Evolutionary conservation across 2,329 filamentous ascomycete species (phyloP).

Genomic region (Boeremia lycopersici): DNA sequence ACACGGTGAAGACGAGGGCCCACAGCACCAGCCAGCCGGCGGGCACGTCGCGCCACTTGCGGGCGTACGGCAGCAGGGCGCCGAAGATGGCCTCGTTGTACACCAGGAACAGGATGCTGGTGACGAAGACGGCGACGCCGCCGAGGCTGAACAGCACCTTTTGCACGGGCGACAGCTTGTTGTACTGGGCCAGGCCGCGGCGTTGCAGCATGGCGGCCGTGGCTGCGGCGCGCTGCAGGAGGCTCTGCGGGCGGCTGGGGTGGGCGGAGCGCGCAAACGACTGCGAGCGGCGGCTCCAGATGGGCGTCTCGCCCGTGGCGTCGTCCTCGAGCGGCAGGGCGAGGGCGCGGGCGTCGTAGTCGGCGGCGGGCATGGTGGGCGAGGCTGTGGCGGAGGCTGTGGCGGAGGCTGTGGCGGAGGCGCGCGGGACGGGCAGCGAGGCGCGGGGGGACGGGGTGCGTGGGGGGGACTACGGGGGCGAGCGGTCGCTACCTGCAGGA

Average conservation of each 20-base stretch:
- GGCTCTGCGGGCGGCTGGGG: constrained; percentile 35
- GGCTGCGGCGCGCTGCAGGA: constrained; percentile 50
- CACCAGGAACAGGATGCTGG: constrained; percentile 72
- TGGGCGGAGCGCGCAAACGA: constrained; percentile 49
- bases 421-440: constrained; percentile 8
- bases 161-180: constrained; percentile 65
- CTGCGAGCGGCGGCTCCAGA: constrained; percentile 57
- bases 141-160: constrained; percentile 62
- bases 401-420: constrained; percentile 20
- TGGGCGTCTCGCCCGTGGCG: constrained; percentile 55
- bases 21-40: constrained; percentile 79
- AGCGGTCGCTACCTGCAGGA: no score
- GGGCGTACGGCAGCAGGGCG: constrained; percentile 73
- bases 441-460: not conserved
- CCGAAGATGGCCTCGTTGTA: constrained; percentile 83
- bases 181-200: constrained; percentile 58
- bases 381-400: not conserved
- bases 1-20: constrained; percentile 73
- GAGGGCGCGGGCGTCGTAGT: constrained; percentile 61
- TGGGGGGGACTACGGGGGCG: not conserved
- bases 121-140: constrained; percentile 57
- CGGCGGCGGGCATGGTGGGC: constrained; percentile 47
- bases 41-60: constrained; percentile 74
- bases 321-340: constrained; percentile 57
- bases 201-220: constrained; percentile 54